Evolutionary conservation across 2,329 filamentous ascomycete genomes (phyloP), one percentile per base, ranked within the genome.

Genomic region (Penicillium sp.): DNA sequence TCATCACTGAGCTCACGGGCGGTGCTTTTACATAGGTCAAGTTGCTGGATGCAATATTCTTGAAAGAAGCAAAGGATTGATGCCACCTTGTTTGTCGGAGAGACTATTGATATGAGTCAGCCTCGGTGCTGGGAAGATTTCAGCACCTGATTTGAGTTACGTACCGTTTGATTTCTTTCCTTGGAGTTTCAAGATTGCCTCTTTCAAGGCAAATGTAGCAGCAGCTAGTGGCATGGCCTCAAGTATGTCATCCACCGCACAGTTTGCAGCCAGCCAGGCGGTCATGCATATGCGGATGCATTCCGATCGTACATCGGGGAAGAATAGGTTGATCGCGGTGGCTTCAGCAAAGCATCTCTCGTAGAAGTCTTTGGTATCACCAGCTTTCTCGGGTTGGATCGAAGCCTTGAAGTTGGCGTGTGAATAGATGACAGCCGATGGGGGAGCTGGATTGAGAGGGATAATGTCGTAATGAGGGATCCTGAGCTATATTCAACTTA

Each of bases 201-300:
- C 45, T 21, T 54, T 23, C 31, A 54, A 25, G 13, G 45, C 27
- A 11, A 33, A 2, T 8, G 25, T 36, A 2, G 44, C 52, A 1
- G 19, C 19, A 33, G 16, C 16, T 3, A 31, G 36, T 1, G 52
- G 45, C 38, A 54, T 50, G 2, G 27, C 25, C 8, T 54, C 52
- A 7, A 54, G 52, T 19, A 50, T 41, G 15, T 54, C 52, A 29
- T 54, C 52, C 0, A 29, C 52, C 5, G 36, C 45, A 36, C 52
- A 54, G 9, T 50, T 54, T 7, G 52, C 45, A 19, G 52, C 52
- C 10, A 54, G 21, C 52, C 52, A 54, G 2, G 52, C 52, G 4
- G 52, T 21, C 52, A 54, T 50, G 45, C 45, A 50, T 23, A 50
- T 29, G 4, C 46, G 52, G 15, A 50, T 43, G 9, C 10, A 4